Base-by-base conservation (phyloP, 2,329 filamentous ascomycete species). In the Aspergillus eucalypticola region DNA sequence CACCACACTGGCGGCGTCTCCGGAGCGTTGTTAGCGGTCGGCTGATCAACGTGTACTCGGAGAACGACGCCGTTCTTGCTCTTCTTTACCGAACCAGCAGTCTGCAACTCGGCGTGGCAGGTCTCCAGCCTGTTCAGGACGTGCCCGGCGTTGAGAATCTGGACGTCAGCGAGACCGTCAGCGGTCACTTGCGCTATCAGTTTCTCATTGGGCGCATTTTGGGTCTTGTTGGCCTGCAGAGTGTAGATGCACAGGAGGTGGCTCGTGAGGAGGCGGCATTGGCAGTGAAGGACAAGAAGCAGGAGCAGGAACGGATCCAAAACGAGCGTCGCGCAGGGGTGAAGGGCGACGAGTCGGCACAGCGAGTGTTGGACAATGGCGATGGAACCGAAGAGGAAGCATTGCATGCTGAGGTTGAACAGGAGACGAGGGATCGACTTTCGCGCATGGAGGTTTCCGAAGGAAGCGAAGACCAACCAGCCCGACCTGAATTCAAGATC, bases 81-180 rank as follows among this genome's bases (percentile, higher is more conserved):
- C 94, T 96, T 72, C 80, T 96, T 17, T 96, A 97, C 74, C 87
- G 93, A 48, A 89, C 91, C 2, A 92, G 90, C 42, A 92, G 88
- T 60, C 84, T 96, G 27, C 89, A 95, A 64, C 84, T 90, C 42
- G 93, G 93, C 3, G 86, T 96, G 44, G 92, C 92, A 0, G 94
- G 93, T 0, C 79, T 98, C 1, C 90, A 96, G 72, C 82, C 86
- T 32, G 85, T 96, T 23, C 77, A 86, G 59, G 84, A 71, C 13
- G 71, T 81, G 2, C 66, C 72, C 0, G 76, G 76, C 0, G 72
- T 82, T 5, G 89, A 92, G 72, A 92, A 90, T 66, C 78, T 90
- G 56, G 82, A 90, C 64, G 84, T 88, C 25, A 88, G 84, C 62
- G 82, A 87, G 57, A 81, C 87, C 64, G 83, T 91, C 55, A 86